Conservation (phyloP, 805 yeast genomes). For the Saccharomycopsis schoenii region DNA sequence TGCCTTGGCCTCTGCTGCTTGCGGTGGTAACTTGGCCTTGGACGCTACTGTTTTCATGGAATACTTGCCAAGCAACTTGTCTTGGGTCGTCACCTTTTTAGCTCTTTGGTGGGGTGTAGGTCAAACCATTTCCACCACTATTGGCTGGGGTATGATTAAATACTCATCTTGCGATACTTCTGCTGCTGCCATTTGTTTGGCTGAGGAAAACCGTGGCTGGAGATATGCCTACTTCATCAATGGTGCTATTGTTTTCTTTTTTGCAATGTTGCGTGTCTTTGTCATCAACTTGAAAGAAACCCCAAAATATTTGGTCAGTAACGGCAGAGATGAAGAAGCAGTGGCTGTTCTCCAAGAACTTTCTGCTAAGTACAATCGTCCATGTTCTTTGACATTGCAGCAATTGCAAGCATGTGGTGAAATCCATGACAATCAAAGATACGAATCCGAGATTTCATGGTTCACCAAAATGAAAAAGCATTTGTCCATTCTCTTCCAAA, state of each 20-base stretch:
- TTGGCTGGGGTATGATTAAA: constrained; percentile 49
- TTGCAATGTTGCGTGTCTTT: constrained; percentile 39
- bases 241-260: constrained; percentile 41
- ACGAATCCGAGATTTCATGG: constrained; percentile 20
- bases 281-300: constrained; percentile 40
- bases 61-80: constrained; percentile 40
- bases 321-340: constrained; percentile 43
- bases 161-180: constrained; percentile 37
- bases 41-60: constrained; percentile 47
- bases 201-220: constrained; percentile 48
- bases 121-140: constrained; percentile 40
- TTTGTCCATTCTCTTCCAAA: constrained; percentile 37
- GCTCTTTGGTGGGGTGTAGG: constrained; percentile 59
- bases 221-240: constrained; percentile 46
- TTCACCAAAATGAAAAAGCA: constrained; percentile 27
- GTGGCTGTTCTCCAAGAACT: constrained; percentile 35
- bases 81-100: constrained; percentile 43
- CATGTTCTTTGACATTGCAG: constrained; percentile 36
- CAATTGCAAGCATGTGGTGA: constrained; percentile 38
- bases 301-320: constrained; percentile 44
- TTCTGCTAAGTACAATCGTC: constrained; percentile 37
- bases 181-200: constrained; percentile 34
- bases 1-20: constrained; percentile 35
- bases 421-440: constrained; percentile 21
- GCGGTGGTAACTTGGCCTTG: constrained; percentile 49